These are phyloP conservation scores for Colletotrichum tropicicola DNA, from an alignment of 2,329 filamentous ascomycete species.

Conservation along the genomic window DNA sequence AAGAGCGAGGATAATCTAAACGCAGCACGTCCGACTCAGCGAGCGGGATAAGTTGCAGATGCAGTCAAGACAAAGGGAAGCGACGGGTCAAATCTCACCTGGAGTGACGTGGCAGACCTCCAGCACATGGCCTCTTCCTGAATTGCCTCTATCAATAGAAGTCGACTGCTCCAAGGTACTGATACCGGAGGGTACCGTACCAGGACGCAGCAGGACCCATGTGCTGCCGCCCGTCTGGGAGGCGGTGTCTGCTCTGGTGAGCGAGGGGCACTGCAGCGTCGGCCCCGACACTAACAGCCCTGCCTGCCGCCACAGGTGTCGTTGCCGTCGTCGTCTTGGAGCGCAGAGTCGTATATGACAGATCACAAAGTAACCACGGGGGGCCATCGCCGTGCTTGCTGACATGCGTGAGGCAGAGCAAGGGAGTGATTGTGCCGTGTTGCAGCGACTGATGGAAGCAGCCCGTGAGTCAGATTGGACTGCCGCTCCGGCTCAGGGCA, in stretches of 20 bases:
- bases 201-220: neutral
- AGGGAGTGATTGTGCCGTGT: neutral
- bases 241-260: neutral
- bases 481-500: neutral
- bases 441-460: neutral
- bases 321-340: neutral
- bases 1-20: neutral
- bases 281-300: conserved; percentile 2
- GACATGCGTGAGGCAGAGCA: conserved; percentile 12
- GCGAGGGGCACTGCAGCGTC: conserved; percentile 9
- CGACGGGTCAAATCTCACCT: conserved; percentile 29
- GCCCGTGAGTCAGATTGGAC: neutral
- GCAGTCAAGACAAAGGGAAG: neutral
- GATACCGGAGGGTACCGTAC: conserved; percentile 18
- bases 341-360: conserved; percentile 17
- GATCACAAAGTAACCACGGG: conserved; percentile 13
- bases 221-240: neutral
- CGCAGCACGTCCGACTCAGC: neutral
- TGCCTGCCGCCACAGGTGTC: neutral
- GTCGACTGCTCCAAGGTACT: neutral
- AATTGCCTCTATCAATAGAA: conserved; percentile 8
- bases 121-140: conserved; percentile 10
- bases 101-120: conserved; percentile 23
- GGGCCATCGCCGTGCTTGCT: conserved; percentile 15
- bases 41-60: neutral